A percentile compares a stretch with the other conserved stretches of the same genome.
phyloP scores from a whole-genome alignment of 208 protist species.

The Zelonia costaricensis region DNA sequence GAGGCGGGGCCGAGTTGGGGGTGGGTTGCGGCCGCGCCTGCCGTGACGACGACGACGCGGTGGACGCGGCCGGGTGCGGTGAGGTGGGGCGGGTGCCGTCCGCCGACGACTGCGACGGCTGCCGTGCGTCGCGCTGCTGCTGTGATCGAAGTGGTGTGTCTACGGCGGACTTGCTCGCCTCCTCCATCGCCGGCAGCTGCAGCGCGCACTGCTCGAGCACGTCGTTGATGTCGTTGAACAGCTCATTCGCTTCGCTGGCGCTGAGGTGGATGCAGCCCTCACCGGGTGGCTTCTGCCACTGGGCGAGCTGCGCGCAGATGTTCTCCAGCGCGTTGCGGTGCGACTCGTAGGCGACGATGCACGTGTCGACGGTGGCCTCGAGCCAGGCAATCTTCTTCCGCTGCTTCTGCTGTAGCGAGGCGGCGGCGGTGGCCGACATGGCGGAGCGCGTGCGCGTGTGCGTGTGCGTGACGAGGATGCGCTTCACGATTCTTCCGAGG shows the following conservation, averaged over 20 bases:
- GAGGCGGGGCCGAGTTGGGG: no score
- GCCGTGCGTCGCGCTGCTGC: no score
- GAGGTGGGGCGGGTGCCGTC: no score
- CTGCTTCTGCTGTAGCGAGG: neutral
- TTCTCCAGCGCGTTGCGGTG: constrained; percentile 50
- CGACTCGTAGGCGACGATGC: constrained; percentile 42
- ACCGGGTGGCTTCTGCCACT: constrained; percentile 21
- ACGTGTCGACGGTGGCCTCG: constrained; percentile 37
- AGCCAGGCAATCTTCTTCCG: constrained; percentile 27
- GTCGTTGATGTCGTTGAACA: constrained; percentile 37
- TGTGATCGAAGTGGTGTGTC: no score
- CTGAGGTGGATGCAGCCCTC: constrained; percentile 31
- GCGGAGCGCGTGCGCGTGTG: neutral
- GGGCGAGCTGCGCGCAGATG: constrained; percentile 29
- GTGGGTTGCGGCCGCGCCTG: no score
- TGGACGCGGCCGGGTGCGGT: no score
- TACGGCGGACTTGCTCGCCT: no score
- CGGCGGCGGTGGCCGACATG: neutral
- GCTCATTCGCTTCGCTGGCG: constrained; percentile 13
- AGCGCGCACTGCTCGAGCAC: constrained; percentile 35
- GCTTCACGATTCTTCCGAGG: no score
- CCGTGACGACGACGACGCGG: no score
- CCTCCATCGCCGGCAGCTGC: constrained; percentile 23
- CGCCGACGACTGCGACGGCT: no score
- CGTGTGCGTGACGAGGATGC: no score